Percentiles rank a stretch among this genome's conserved stretches.
Evolutionary conservation across 148 eudicot genomes (phyloP).

Genomic region (Dysphania ambrosioides): DNA sequence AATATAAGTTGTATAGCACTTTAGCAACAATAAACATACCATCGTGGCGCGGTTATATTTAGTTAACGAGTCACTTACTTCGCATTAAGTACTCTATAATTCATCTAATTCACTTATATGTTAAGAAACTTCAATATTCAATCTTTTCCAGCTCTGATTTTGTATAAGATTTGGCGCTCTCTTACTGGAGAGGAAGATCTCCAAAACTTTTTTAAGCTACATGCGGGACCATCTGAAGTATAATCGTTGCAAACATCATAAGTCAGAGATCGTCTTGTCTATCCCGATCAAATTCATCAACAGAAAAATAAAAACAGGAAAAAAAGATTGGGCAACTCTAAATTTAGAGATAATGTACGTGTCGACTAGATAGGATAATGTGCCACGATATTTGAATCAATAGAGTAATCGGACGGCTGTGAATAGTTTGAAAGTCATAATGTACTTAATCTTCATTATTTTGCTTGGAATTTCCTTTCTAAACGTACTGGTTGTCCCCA

Average conservation of each 20-base stretch:
- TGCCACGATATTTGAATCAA: neutral
- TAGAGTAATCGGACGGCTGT: conserved; percentile 14
- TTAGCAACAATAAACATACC: no score
- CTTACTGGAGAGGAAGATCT: neutral
- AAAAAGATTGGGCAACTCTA: neutral
- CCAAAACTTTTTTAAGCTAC: neutral
- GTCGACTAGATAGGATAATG: conserved; percentile 5
- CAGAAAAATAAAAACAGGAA: neutral
- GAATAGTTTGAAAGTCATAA: neutral
- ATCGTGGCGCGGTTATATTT: no score
- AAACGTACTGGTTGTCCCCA: no score
- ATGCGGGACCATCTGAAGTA: neutral
- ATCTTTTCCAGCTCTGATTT: no score
- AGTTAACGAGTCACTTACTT: no score
- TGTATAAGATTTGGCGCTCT: neutral
- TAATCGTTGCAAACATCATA: neutral
- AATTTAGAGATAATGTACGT: conserved; percentile 11
- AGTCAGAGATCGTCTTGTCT: neutral
- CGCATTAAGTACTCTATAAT: no score
- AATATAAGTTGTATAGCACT: no score
- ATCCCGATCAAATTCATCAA: neutral
- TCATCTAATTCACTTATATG: no score
- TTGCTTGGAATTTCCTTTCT: no score
- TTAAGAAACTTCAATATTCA: neutral
- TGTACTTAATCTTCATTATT: neutral